Evolutionary conservation across 2,329 filamentous ascomycete species (phyloP).

Genomic region (Alternaria burnsii): DNA sequence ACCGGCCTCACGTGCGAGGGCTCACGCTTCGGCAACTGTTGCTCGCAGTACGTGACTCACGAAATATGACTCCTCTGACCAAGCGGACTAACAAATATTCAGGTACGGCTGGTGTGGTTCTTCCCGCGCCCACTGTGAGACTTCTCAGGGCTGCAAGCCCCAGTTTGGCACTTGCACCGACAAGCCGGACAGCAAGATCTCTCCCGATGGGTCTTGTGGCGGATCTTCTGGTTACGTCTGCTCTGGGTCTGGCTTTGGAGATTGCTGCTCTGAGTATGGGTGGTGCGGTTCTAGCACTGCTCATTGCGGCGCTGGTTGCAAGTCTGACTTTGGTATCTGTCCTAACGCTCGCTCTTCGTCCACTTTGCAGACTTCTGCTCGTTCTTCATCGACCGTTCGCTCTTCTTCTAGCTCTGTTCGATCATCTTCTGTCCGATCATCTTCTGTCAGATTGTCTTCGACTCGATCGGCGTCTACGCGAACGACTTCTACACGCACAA

Average conservation of each 20-base stretch:
- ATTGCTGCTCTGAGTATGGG: conserved; percentile 9
- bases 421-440: background rate
- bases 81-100: background rate
- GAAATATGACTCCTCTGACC: background rate
- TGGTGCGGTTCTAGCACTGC: conserved; percentile 1
- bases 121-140: background rate
- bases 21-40: background rate
- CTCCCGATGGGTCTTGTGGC: background rate
- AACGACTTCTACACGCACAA: background rate
- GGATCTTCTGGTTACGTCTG: background rate
- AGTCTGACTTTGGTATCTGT: background rate
- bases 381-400: background rate
- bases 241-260: background rate
- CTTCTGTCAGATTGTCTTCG: background rate
- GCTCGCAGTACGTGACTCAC: background rate
- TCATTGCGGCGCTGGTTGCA: conserved; percentile 4
- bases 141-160: background rate
- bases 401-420: background rate
- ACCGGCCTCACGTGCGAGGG: background rate
- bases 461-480: background rate
- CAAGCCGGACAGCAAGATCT: background rate
- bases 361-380: background rate
- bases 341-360: background rate
- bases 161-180: background rate
- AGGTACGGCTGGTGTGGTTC: background rate